phyloP scores from a whole-genome alignment of 768 basidiomycete species.

The Pisolithus microcarpus region DNA sequence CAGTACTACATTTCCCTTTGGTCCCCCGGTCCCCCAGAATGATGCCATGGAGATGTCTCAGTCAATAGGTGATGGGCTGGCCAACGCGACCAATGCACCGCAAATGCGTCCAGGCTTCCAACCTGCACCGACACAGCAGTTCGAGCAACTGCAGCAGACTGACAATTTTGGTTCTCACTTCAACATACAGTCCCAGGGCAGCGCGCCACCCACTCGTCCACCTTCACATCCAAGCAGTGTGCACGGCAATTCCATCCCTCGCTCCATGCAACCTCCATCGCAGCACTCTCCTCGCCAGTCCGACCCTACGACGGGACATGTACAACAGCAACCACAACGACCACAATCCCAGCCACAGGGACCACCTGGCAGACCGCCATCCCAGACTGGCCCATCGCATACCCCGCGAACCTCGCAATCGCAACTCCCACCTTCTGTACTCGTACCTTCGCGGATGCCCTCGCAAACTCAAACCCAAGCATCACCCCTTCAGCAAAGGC shows the following conservation, averaged over 20 bases:
- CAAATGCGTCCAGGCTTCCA: conserved; percentile 36
- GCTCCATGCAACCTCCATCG: conserved; percentile 29
- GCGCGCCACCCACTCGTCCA: conserved; percentile 35
- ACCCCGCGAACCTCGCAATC: conserved; percentile 39
- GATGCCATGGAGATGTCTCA: conserved; percentile 40
- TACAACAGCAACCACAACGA: conserved; percentile 35
- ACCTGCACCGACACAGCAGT: conserved; percentile 58
- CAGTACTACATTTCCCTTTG: conserved; percentile 36
- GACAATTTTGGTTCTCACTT: conserved; percentile 30
- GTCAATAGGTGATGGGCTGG: conserved; percentile 33
- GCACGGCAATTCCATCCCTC: conserved; percentile 25
- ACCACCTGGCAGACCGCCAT: conserved; percentile 42
- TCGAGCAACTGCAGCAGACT: conserved; percentile 46
- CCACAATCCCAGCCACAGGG: conserved; percentile 58
- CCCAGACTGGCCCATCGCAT: conserved; percentile 40
- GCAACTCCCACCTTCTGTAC: conserved; percentile 27
- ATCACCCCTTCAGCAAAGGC: conserved; percentile 27
- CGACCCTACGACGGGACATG: conserved; percentile 38
- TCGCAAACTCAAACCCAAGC: conserved; percentile 32
- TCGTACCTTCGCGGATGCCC: conserved; percentile 26
- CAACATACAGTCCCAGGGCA: conserved; percentile 30
- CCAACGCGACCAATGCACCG: conserved; percentile 28
- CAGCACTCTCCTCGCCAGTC: conserved; percentile 43
- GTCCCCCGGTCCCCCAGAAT: conserved; percentile 44
- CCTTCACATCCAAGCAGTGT: conserved; percentile 35